Percentiles rank a stretch among this genome's conserved stretches.
phyloP scores from a whole-genome alignment of 305 asterid genomes.

The Fraxinus floribunda region DNA sequence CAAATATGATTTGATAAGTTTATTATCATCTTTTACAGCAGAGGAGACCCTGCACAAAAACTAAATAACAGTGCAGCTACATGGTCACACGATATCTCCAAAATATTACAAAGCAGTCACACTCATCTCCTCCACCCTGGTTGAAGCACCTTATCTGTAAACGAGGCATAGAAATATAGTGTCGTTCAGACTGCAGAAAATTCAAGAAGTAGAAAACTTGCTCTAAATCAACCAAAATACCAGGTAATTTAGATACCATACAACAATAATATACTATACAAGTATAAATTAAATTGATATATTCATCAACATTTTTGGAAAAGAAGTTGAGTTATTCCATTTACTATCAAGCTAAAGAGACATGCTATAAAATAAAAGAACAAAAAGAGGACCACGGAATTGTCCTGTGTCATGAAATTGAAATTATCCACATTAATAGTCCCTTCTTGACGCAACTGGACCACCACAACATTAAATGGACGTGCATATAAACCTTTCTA shows the following conservation, averaged over 20 bases:
- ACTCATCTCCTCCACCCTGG: constrained; percentile 94
- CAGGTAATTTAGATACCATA: background rate
- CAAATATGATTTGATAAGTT: constrained; percentile 30
- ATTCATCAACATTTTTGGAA: background rate
- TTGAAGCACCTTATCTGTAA: constrained; percentile 71
- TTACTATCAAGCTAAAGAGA: background rate
- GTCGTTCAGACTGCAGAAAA: background rate
- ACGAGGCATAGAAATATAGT: constrained; percentile 2
- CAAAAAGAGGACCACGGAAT: background rate
- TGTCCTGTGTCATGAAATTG: background rate
- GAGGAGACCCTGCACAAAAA: constrained; percentile 30
- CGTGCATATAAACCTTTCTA: background rate
- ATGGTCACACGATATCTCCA: constrained; percentile 22
- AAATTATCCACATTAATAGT: background rate
- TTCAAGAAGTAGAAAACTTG: background rate
- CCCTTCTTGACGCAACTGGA: background rate
- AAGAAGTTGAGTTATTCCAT: background rate
- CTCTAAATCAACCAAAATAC: background rate
- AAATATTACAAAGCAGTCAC: constrained; percentile 18
- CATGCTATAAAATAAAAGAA: background rate
- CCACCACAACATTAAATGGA: background rate
- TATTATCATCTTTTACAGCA: constrained; percentile 33
- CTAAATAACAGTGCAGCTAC: constrained; percentile 29
- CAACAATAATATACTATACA: background rate
- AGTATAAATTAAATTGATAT: background rate